Conservation (phyloP, 208 protist genomes). For the Wallacemonas collosoma region DNA sequence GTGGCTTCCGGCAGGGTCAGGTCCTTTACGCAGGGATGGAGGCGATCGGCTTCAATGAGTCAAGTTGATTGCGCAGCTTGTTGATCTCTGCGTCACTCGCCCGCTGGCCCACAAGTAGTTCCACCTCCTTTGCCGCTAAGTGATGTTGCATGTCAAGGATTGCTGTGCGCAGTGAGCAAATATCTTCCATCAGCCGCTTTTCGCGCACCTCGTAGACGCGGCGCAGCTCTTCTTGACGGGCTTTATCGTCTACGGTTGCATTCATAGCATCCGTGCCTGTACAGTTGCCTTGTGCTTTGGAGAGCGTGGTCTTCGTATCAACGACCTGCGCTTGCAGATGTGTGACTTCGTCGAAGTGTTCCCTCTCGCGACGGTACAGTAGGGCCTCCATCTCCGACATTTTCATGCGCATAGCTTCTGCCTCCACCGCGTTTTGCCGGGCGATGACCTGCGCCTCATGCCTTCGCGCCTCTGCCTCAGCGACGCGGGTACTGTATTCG, state of each 20-base stretch:
- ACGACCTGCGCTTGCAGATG: slow-evolving; percentile 88
- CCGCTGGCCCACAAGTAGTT: slow-evolving; percentile 46
- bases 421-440: slow-evolving; percentile 46
- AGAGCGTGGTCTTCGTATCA: slow-evolving; percentile 34
- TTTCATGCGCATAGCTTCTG: slow-evolving; percentile 64
- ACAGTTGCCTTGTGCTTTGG: not conserved
- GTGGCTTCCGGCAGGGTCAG: too few relatives aligned
- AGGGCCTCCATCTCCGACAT: slow-evolving; percentile 66
- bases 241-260: not conserved
- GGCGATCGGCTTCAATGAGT: slow-evolving; percentile 26
- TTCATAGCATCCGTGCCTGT: not conserved
- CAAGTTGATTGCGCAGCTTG: slow-evolving; percentile 58
- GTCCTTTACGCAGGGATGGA: not conserved
- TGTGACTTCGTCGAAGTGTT: slow-evolving; percentile 87
- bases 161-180: slow-evolving; percentile 77
- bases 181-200: slow-evolving; percentile 47
- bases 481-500: slow-evolving; percentile 31
- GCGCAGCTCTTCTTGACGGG: slow-evolving; percentile 36
- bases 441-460: slow-evolving; percentile 35
- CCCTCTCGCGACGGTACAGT: slow-evolving; percentile 63
- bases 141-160: slow-evolving; percentile 49
- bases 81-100: slow-evolving; percentile 65
- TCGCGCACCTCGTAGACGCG: slow-evolving; percentile 30
- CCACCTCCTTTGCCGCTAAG: slow-evolving; percentile 41
- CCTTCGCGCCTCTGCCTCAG: slow-evolving; percentile 36